Percentiles rank a stretch among this genome's conserved stretches.
Evolutionary conservation across 2,329 filamentous ascomycete species (phyloP).

Genomic region (Talaromyces sp.): DNA sequence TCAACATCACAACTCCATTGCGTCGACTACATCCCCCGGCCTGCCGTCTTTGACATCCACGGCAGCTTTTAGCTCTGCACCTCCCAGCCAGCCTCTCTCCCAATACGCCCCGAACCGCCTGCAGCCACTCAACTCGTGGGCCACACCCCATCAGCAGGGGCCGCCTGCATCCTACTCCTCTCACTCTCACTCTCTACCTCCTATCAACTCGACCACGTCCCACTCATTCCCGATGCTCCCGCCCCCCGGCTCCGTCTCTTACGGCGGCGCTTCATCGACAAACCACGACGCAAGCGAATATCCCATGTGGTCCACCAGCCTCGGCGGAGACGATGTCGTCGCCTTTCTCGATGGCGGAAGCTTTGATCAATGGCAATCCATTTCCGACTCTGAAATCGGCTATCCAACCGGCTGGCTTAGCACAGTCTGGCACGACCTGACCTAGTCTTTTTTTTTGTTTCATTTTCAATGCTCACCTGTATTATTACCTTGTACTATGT

Average conservation of each 20-base stretch:
- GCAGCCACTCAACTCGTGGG: constrained; percentile 38
- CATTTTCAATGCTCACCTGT: neutral
- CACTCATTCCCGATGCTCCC: constrained; percentile 33
- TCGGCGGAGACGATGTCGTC: constrained; percentile 34
- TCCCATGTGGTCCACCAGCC: constrained; percentile 26
- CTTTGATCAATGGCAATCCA: constrained; percentile 23
- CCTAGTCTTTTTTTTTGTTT: neutral
- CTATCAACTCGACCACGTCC: constrained; percentile 28
- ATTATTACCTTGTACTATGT: constrained; percentile 4
- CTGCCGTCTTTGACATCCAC: constrained; percentile 29
- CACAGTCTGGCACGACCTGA: constrained; percentile 27
- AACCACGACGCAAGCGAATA: constrained; percentile 5
- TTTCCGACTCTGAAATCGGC: constrained; percentile 27
- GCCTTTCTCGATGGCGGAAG: constrained; percentile 34
- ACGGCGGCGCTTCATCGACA: constrained; percentile 3
- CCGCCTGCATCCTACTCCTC: constrained; percentile 26
- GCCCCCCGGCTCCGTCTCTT: constrained; percentile 23
- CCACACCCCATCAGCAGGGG: constrained; percentile 20
- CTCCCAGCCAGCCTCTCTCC: constrained; percentile 20
- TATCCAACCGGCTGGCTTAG: constrained; percentile 32
- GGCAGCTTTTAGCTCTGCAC: constrained; percentile 16
- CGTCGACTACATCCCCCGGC: constrained; percentile 26
- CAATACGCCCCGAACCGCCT: constrained; percentile 29
- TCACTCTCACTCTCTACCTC: constrained; percentile 36
- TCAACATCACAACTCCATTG: constrained; percentile 18